Conservation (phyloP, 768 basidiomycete genomes). For the Hypholoma sublateritium region DNA sequence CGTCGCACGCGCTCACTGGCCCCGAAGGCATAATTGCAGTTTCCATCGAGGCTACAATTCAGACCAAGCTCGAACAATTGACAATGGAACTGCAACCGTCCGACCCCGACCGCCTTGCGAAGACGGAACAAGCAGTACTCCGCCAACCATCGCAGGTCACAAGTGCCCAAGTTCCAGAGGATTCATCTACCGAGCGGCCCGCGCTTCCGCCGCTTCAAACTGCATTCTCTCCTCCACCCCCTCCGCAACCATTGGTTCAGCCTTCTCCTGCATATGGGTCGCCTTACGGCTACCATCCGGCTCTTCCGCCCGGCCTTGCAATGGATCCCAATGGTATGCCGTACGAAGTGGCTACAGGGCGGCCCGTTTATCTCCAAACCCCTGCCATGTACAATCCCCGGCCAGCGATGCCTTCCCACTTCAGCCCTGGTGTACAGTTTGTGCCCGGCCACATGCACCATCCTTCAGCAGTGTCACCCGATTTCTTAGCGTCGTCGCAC, state of each 20-base stretch:
- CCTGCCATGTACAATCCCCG: conserved; percentile 65
- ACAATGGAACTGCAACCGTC: conserved; percentile 31
- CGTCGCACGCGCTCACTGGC: not conserved
- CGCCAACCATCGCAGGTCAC: conserved; percentile 31
- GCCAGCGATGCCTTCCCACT: conserved; percentile 59
- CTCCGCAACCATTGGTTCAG: conserved; percentile 27
- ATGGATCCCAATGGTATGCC: conserved; percentile 75
- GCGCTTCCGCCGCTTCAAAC: conserved; percentile 42
- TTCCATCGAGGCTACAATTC: conserved; percentile 30
- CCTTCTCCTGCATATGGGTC: conserved; percentile 66
- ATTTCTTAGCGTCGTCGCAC: conserved; percentile 57
- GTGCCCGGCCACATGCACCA: conserved; percentile 65
- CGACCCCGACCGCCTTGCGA: conserved; percentile 36
- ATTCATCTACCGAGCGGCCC: conserved; percentile 26
- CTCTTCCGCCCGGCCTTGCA: conserved; percentile 75
- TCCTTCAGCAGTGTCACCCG: conserved; percentile 58
- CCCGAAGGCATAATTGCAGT: conserved; percentile 5
- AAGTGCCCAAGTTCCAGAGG: conserved; percentile 21
- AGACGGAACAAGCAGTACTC: conserved; percentile 50
- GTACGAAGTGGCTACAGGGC: conserved; percentile 83
- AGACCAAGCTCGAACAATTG: conserved; percentile 40
- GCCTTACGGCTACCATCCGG: conserved; percentile 57
- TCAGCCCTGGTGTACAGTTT: conserved; percentile 48
- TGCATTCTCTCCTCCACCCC: conserved; percentile 37
- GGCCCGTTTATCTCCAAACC: conserved; percentile 71